Base-by-base conservation (phyloP, 441 rosid genomes). In the Manihot esculenta region DNA sequence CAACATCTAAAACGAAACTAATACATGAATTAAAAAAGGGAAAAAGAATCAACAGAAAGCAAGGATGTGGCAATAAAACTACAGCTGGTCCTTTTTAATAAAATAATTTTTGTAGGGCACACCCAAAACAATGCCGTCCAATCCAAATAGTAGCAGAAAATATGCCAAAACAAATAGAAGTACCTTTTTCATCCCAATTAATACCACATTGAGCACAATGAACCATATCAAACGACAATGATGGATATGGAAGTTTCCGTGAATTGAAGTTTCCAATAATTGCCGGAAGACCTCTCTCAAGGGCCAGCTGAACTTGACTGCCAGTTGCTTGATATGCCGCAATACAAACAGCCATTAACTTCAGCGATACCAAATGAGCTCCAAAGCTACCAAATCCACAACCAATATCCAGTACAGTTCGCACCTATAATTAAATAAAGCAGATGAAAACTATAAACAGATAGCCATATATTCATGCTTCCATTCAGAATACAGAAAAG, bases 321-420 rank as follows among this genome's bases (percentile, higher is more conserved):
- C 98, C 98, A 63, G 92, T 89, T 26, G 88, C 94, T 80, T 95
- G 97, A 76, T 95, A 92, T 75, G 87, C 85, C 1, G 99, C 98
- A 48, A 89, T 82, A 78, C 99, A 93, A 66, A 95, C 74, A 79
- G 92, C 77, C 99, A 95, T 93, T 74, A 95, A 62, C 71, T 89
- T 86, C 58, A 93, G 74, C 6, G 97, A 91, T 58, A 89, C 86
- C 68, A 95, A 71, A 84, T 93, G 97, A 76, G 97, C 94, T 78
- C 98, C 98, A 83, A 93, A 93, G 82, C 97, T 93, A 72, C 98
- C 98, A 84, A 90, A 95, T 47, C 99, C 99, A 58, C 99, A 95
- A 72, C 97, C 99, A 58, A 95, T 91, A 79, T 95, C 99, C 60
- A 95, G 80, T 42, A 95, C 89, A 49, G 81, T 84, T 44, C 68